Evolutionary conservation across 148 eudicot genomes (phyloP).

Genomic region (Fallopia convolvulus): DNA sequence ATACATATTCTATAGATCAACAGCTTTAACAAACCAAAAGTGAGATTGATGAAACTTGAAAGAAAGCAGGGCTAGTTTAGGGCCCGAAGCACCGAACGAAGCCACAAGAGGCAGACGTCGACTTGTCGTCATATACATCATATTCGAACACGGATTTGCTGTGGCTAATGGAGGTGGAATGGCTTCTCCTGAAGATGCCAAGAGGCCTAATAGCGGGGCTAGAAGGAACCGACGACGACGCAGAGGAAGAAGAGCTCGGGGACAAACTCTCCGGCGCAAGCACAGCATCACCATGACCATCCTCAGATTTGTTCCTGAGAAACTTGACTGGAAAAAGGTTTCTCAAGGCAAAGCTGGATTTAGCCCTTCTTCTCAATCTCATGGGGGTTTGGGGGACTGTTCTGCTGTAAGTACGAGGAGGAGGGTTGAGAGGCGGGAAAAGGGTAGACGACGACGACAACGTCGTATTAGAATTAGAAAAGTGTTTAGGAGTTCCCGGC

Average conservation of each 20-base stretch:
- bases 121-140: neutral
- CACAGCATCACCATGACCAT: neutral
- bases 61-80: neutral
- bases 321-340: neutral
- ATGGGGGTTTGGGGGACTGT: neutral
- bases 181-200: constrained; percentile 1
- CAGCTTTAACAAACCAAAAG: neutral
- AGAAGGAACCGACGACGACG: neutral
- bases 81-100: neutral
- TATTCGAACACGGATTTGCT: neutral
- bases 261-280: neutral
- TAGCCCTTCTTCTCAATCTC: neutral
- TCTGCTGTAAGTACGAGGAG: constrained; percentile 1
- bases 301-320: neutral
- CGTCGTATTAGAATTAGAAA: constrained; percentile 8
- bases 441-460: neutral
- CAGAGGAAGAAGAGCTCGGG: neutral
- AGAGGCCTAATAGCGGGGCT: neutral
- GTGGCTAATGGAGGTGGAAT: neutral
- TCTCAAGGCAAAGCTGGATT: neutral
- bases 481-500: constrained; percentile 81
- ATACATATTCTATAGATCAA: neutral
- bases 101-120: neutral
- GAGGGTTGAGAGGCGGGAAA: constrained; percentile 14
- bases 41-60: neutral